phyloP scores from a whole-genome alignment of 108 stramenopile species.

The Nitzschia sp. region DNA sequence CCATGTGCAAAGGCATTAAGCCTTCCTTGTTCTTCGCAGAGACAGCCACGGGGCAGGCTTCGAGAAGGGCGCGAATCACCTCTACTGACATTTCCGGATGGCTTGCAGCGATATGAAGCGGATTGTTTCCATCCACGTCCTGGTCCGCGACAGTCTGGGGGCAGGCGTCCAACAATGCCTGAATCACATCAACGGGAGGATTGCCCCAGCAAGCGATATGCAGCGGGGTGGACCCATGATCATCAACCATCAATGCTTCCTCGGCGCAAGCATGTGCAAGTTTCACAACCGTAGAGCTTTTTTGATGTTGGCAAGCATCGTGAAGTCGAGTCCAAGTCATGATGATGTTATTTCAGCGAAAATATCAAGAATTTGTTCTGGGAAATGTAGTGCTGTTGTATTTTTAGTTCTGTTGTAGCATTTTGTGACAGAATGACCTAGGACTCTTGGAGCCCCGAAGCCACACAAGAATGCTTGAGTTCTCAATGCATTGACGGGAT shows the following conservation, averaged over 20 bases:
- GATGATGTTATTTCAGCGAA: too few species aligned
- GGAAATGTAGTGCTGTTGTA: too few species aligned
- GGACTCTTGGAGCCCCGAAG: too few species aligned
- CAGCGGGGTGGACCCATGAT: slow-evolving; percentile 23
- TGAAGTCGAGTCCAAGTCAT: slow-evolving; percentile 28
- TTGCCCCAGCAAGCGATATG: slow-evolving; percentile 30
- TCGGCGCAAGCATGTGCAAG: neutral
- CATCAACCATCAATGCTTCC: slow-evolving; percentile 5
- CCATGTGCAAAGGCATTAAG: slow-evolving; percentile 47
- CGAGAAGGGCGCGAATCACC: slow-evolving; percentile 5
- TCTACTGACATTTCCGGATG: neutral
- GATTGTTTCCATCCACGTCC: slow-evolving; percentile 15
- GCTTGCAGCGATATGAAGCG: slow-evolving; percentile 10
- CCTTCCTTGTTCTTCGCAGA: slow-evolving; percentile 57
- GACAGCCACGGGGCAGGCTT: slow-evolving; percentile 39
- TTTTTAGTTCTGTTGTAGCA: too few species aligned
- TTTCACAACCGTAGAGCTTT: neutral
- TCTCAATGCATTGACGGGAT: too few species aligned
- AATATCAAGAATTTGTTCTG: too few species aligned
- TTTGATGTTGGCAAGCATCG: slow-evolving; percentile 19
- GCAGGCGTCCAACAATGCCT: slow-evolving; percentile 24
- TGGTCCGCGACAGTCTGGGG: slow-evolving; percentile 13
- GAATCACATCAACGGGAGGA: slow-evolving; percentile 24
- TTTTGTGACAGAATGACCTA: too few species aligned
- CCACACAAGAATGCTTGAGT: too few species aligned